Percentiles rank a stretch among this genome's conserved stretches.
Evolutionary conservation across 352 stramenopile genomes (phyloP).

Genomic region (Blastocystis sp.): DNA sequence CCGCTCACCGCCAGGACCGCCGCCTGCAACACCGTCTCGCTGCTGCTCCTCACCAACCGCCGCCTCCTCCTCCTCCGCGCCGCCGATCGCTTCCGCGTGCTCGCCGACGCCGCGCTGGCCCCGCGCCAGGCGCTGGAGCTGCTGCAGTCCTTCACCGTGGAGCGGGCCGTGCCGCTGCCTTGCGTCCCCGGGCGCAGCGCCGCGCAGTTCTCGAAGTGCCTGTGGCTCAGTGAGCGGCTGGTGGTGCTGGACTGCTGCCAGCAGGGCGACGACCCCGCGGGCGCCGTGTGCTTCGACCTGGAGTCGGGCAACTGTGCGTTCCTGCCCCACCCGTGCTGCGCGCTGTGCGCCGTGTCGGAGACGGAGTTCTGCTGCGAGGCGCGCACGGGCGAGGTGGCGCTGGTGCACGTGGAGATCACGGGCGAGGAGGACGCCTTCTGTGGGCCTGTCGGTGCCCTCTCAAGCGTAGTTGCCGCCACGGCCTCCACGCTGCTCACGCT

Average conservation of each 20-base stretch:
- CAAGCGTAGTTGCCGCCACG: not conserved
- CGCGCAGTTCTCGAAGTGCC: not conserved
- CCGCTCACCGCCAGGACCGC: not conserved
- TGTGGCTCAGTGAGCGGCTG: not conserved
- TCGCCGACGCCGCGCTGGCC: not conserved
- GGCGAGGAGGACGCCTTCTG: not conserved
- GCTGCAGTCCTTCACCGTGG: not conserved
- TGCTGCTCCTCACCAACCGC: not conserved
- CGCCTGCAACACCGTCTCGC: not conserved
- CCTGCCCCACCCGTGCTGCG: not conserved
- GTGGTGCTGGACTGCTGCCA: not conserved
- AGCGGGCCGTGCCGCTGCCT: not conserved
- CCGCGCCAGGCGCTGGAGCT: not conserved
- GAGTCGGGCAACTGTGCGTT: not conserved
- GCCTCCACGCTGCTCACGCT: not conserved
- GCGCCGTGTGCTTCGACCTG: not conserved
- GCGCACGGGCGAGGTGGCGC: not conserved
- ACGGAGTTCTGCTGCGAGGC: not conserved
- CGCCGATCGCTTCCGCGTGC: not conserved
- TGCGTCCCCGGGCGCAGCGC: not conserved
- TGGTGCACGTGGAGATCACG: not conserved
- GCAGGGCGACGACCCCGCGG: not conserved
- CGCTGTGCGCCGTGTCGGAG: not conserved
- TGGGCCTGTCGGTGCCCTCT: not conserved
- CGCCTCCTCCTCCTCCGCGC: not conserved